Evolutionary conservation across 2,329 filamentous ascomycete genomes (phyloP).

Genomic region (Fusarium metavorans): DNA sequence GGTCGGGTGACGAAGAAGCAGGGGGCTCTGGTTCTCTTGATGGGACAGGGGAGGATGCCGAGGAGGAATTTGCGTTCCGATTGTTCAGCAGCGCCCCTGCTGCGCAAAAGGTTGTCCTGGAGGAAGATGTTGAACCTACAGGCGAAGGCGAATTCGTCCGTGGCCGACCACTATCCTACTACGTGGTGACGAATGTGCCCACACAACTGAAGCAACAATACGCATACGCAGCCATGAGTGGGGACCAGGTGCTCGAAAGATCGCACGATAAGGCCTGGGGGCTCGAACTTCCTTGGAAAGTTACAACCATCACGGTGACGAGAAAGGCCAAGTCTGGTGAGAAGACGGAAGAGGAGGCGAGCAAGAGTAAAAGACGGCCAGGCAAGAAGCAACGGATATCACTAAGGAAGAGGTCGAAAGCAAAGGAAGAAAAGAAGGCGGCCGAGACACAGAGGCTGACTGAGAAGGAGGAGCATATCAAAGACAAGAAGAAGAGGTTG

Average conservation of each 20-base stretch:
- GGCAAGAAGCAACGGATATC: slow-evolving; percentile 71
- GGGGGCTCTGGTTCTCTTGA: slow-evolving; percentile 12
- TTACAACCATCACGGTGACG: slow-evolving; percentile 58
- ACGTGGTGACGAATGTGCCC: slow-evolving; percentile 57
- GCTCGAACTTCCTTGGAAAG: slow-evolving; percentile 71
- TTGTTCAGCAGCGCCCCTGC: slow-evolving; percentile 64
- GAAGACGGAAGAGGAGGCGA: slow-evolving; percentile 22
- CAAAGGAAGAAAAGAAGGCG: slow-evolving; percentile 55
- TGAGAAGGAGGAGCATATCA: slow-evolving; percentile 67
- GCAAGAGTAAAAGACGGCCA: slow-evolving; percentile 57
- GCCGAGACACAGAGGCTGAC: slow-evolving; percentile 53
- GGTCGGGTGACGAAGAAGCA: slow-evolving; percentile 19
- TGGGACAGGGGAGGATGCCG: slow-evolving; percentile 36
- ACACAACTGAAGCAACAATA: slow-evolving; percentile 55
- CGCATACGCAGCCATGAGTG: slow-evolving; percentile 61
- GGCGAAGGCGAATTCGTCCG: slow-evolving; percentile 53
- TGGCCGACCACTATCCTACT: slow-evolving; percentile 60
- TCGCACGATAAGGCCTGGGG: slow-evolving; percentile 65
- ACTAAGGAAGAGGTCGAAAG: slow-evolving; percentile 59
- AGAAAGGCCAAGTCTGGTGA: slow-evolving; percentile 40
- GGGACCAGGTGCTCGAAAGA: slow-evolving; percentile 61
- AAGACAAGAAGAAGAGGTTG: slow-evolving; percentile 72
- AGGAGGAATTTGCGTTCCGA: slow-evolving; percentile 65
- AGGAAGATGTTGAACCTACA: slow-evolving; percentile 53
- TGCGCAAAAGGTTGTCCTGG: slow-evolving; percentile 64